Evolutionary conservation across 331 rosid genomes (phyloP), one percentile per base, ranked within the genome.

Genomic region (Quercus tomentella): DNA sequence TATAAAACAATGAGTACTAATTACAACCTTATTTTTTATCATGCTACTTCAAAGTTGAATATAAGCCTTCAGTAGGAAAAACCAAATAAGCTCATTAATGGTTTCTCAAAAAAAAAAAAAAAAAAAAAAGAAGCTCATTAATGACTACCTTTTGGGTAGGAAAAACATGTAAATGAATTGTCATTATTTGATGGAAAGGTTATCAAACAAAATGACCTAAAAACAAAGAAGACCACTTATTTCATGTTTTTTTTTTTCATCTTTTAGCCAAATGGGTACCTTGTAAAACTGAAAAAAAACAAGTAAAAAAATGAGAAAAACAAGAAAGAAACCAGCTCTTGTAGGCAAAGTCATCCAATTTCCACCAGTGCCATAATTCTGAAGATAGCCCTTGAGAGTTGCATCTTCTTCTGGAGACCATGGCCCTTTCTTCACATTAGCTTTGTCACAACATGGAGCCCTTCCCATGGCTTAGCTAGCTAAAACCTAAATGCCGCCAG

Each of bases 401-500:
- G 84, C 94, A 79, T 94, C 98, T 86, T 94, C 98, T 66, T 94
- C 96, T 11, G 96, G 94, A 76, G 98, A 94, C 98, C 98, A 94
- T 30, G 96, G 94, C 1, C 98, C 96, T 86, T 87, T 89, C 89
- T 92, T 94, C 37, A 94, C 98, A 23, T 84, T 89, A 8, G 89
- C 90, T 87, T 94, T 94, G 90, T 92, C 98, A 83, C 98, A 94
- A 33, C 98, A 94, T 54, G 98, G 98, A 80, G 94, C 85, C 85
- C 98, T 92, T 92, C 98, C 97, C 98, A 94, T 94, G 75, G 74
- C 86, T 23, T 62, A 12, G 3, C 68, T 75, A 18, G 23, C 51
- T 16, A 7, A 56, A 12, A 21, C 65, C 73, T 45, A 72, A 63
- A 20, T 18, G n/a, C 33, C 1, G 4, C 25, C 33, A 12, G 54